Evolutionary conservation across 1,284 basidiomycete species (phyloP).

Genomic region (Sanghuangporus baumii): DNA sequence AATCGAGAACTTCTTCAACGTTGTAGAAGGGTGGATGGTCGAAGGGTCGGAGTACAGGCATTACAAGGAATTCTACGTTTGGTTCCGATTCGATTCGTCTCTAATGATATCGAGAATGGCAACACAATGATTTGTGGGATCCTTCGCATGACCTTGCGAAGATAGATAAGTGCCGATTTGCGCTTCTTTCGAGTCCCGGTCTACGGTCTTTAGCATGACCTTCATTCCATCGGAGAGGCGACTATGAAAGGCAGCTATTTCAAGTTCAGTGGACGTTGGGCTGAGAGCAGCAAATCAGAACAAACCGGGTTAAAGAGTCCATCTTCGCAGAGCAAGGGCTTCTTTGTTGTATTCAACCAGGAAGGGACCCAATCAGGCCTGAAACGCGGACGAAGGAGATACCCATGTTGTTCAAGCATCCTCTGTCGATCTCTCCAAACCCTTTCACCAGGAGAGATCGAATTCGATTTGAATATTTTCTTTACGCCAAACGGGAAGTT

Average conservation of each 20-base stretch:
- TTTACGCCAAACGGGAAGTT: neutral
- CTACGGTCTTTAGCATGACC: conserved; percentile 25
- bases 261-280: too few relatives aligned
- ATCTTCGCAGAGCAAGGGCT: conserved; percentile 20
- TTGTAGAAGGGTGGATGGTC: conserved; percentile 2
- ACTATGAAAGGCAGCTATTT: conserved; percentile 9
- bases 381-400: neutral
- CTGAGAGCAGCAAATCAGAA: neutral
- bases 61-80: neutral
- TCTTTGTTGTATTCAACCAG: conserved; percentile 17
- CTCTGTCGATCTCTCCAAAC: conserved; percentile 3
- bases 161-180: conserved; percentile 21
- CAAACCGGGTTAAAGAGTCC: neutral
- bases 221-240: conserved; percentile 22
- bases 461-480: neutral
- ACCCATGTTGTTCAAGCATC: conserved; percentile 1
- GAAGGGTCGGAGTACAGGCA: conserved; percentile 1
- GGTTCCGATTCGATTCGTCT: neutral
- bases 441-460: neutral
- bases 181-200: conserved; percentile 19
- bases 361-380: conserved; percentile 20
- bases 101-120: neutral
- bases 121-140: neutral
- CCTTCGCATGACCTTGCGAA: neutral
- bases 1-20: conserved; percentile 10